phyloP scores from a whole-genome alignment of 495 filamentous ascomycete species.

The Patellaria atrata region DNA sequence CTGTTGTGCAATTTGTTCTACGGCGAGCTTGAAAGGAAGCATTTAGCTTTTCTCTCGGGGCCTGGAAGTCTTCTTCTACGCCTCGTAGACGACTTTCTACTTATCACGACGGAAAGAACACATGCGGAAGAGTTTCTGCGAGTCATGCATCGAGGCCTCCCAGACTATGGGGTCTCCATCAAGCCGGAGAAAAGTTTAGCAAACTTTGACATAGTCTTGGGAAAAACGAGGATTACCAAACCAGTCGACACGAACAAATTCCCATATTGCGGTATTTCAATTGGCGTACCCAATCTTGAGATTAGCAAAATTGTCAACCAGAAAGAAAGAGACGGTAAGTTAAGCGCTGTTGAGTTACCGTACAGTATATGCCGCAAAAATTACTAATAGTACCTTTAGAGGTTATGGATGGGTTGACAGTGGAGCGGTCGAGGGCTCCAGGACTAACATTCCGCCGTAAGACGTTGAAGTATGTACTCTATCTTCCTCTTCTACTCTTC shows the following conservation, averaged over 20 bases:
- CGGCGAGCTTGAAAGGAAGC: constrained; percentile 59
- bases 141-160: constrained; percentile 64
- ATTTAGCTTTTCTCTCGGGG: constrained; percentile 49
- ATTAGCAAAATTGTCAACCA: constrained; percentile 47
- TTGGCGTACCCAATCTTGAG: constrained; percentile 64
- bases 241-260: constrained; percentile 35
- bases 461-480: constrained; percentile 39
- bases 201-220: constrained; percentile 50
- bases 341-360: no score
- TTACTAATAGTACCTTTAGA: constrained; percentile 16
- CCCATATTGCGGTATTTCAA: constrained; percentile 74
- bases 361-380: background rate
- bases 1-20: constrained; percentile 92
- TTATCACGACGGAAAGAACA: constrained; percentile 54
- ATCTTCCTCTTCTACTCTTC: background rate
- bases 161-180: constrained; percentile 65
- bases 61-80: constrained; percentile 55
- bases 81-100: constrained; percentile 82
- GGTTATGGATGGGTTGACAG: constrained; percentile 54
- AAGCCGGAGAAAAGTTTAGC: constrained; percentile 67
- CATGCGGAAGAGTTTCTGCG: constrained; percentile 58
- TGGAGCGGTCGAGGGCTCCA: constrained; percentile 53
- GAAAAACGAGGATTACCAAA: constrained; percentile 5
- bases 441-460: constrained; percentile 68
- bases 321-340: constrained; percentile 32